Evolutionary conservation across 129 eudicot genomes (phyloP), one percentile per base, ranked within the genome.

Genomic region (Silybum marianum): DNA sequence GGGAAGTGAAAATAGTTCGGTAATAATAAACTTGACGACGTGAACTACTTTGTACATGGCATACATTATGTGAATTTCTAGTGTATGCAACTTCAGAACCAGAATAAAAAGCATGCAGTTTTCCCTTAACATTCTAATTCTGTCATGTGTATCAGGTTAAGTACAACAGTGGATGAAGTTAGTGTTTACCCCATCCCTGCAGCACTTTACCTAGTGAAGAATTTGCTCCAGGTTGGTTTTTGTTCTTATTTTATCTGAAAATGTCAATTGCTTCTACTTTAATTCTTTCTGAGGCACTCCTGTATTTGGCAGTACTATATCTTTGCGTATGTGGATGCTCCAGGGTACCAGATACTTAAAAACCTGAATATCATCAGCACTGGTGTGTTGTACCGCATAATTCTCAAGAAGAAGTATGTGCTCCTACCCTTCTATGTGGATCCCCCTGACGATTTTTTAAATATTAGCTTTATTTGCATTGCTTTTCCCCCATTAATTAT

Each of bases 311-410:
- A 96, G 99, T 96, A 96, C 90, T 96, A 96, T 84, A 96, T 96
- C 82, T 96, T 96, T 82, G 97, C 95, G 1, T 96, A 96, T 78
- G 99, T 96, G 86, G 99, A 96, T 91, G 99, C 99, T 86, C 99
- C 99, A 74, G 99, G 99, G 34, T 96, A 96, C 88, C 99, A 96
- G 82, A 96, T 96, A 85, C 86, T 96, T 73, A 96, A 96, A 90
- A 96, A 96, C 85, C 82, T 96, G 42, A 96, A 96, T 82, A 96
- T 96, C 48, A 91, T 96, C 88, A 96, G 98, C 85, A 96, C 99
- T 2, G 99, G 99, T 58, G 88, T 96, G 54, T 70, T 96, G 74
- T 96, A 93, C 72, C 97, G 92, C 22, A 91, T 96, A 78, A 96
- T 96, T 82, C 98, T 96, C 67, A 93, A 96, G 83, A 93, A 75